Evolutionary conservation across 805 yeast species (phyloP).

Genomic region (Candida insectalens): DNA sequence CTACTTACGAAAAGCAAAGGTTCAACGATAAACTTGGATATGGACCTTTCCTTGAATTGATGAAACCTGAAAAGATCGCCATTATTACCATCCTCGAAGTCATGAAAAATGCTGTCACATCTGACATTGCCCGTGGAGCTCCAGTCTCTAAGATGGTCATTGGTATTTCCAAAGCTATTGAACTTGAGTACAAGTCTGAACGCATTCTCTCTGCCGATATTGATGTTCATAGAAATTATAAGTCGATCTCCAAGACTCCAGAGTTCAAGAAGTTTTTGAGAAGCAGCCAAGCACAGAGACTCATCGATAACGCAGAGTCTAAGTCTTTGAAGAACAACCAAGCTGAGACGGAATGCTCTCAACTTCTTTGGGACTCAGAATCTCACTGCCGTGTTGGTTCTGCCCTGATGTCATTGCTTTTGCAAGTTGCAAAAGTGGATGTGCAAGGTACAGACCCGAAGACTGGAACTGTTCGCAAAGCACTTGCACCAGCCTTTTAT

Average conservation of each 20-base stretch:
- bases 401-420: slow-evolving; percentile 57
- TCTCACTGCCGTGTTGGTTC: slow-evolving; percentile 69
- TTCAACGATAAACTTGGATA: slow-evolving; percentile 37
- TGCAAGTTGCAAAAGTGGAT: slow-evolving; percentile 74
- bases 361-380: slow-evolving; percentile 20
- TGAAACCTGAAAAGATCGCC: slow-evolving; percentile 71
- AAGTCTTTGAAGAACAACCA: slow-evolving; percentile 7
- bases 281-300: slow-evolving; percentile 17
- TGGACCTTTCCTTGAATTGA: slow-evolving; percentile 69
- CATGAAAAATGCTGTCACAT: slow-evolving; percentile 61
- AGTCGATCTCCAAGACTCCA: slow-evolving; percentile 36
- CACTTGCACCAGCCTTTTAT: slow-evolving; percentile 81
- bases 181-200: slow-evolving; percentile 73
- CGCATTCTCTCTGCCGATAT: slow-evolving; percentile 48
- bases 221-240: slow-evolving; percentile 41
- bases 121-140: slow-evolving; percentile 73
- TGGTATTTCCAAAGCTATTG: slow-evolving; percentile 76
- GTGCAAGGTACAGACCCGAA: slow-evolving; percentile 78
- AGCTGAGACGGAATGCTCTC: slow-evolving; percentile 8
- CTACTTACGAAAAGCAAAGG: slow-evolving; percentile 12
- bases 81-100: slow-evolving; percentile 80
- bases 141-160: slow-evolving; percentile 75
- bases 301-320: slow-evolving; percentile 19
- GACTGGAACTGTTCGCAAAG: slow-evolving; percentile 55
- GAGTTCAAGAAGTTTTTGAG: slow-evolving; percentile 32